Base-by-base conservation (phyloP, 2,329 filamentous ascomycete genomes). In the Whalleya microplaca region DNA sequence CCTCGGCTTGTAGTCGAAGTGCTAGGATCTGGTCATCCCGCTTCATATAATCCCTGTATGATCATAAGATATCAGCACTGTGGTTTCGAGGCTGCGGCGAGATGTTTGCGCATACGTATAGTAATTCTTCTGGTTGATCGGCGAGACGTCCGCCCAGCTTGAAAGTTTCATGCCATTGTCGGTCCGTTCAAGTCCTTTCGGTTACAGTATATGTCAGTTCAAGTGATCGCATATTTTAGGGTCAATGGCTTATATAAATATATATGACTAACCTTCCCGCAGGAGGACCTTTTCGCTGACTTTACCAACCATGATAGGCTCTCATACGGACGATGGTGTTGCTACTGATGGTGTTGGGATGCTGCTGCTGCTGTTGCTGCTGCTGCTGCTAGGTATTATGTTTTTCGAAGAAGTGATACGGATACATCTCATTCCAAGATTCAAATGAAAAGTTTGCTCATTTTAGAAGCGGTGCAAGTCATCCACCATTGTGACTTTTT, bases 101-200 rank as follows among this genome's bases (percentile, higher is more conserved):
- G 14, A 18, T 12, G 37, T 18, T 14, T 37, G 27, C 40, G 48
- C 87, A 59, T 82, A 95, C 91, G 93, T 96, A 74, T 97, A 97
- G 76, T 99, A 99, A 75, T 99, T 99, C 80, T 99, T 99, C 75
- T 99, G 95, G 73, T 99, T 99, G 76, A 99, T 99, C 68, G 95
- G 91, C 43, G 85, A 83, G 55, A 96, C 87, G 70, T 95, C 89
- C 9, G 95, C 94, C 94, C 95, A 99, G 73, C 84, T 96, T 46
- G 92, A 91, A 71, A 95, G 85, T 71, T 93, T 95, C 89, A 99
- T 94, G 77, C 94, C 93, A 84, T 99, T 99, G 80, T 99, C 95
- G 58, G 95, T 98, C 72, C 94, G 86, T 78, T 96, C 92, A 63
- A 99, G 86, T 64, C 95, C 94, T 97, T 72, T 8, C 16, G 27